A percentile compares a stretch with the other conserved stretches of the same genome.
Conservation (phyloP, 306 rosid species). For the apple (Malus domestica) region ASM211411v1 NC_041797.1:33193501-33194000, state of each 20-base stretch:
- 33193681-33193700: constrained; percentile 15
- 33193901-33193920: constrained; percentile 28
- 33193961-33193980: constrained; percentile 22
- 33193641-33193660: constrained; percentile 43
- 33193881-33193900: constrained; percentile 18
- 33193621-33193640: constrained; percentile 31
- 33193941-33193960: constrained; percentile 21
- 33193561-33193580: constrained; percentile 27
- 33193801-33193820: constrained; percentile 29
- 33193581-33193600: constrained; percentile 19
- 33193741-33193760: constrained; percentile 17
- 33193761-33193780: constrained; percentile 24
- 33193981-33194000: constrained; percentile 19
- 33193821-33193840: constrained; percentile 25
- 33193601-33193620: constrained; percentile 30
- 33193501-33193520: constrained; percentile 25
- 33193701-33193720: constrained; percentile 23
- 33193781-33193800: constrained; percentile 29
- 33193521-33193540: constrained; percentile 32
- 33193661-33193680: constrained; percentile 43
- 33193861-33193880: constrained; percentile 20
- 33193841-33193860: not conserved
- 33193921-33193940: constrained; percentile 29
- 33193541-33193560: constrained; percentile 27
- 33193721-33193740: constrained; percentile 25